Evolutionary conservation across 768 basidiomycete genomes (phyloP), one percentile per base, ranked within the genome.

Genomic region (Auricularia cornea): DNA sequence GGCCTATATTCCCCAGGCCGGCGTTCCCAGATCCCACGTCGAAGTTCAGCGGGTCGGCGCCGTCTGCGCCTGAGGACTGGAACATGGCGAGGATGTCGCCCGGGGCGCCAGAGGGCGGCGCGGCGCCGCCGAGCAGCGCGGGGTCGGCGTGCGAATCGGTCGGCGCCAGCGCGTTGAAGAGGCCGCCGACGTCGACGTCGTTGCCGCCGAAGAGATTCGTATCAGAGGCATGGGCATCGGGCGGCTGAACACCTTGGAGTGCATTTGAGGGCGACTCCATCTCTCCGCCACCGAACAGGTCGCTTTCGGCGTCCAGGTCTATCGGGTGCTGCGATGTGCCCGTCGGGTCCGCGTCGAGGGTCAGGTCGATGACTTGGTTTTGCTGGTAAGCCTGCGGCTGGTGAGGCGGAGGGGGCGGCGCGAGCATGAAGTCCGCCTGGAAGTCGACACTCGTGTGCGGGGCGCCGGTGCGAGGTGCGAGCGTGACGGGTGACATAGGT

Each of bases 401-500:
- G n/a, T 56, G 57, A n/a, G 41, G 41, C 59, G 41, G 32, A 28
- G 44, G 33, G 5, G 52, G 35, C 16, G 29, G 29, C 4, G 29
- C 48, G 11, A 44, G 30, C 23, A 65, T 31, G n/a, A 62, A 57
- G 32, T 48, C 64, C 3, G 54, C 38, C 14, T n/a, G 33, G 23
- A 28, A 56, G 28, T 40, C 63, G 28, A 65, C 84, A 32, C 60
- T 60, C 61, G 80, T 72, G 1, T 70, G 68, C 2, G 86, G 80
- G 3, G 87, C 83, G 56, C 88, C 88, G 4, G 91, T 90, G 69
- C 85, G 88, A 1, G 91, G 91, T 0, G 89, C 91, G 40, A 93
- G 81, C 3, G 87, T 89, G 33, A 92, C 90, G 6, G 91, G 91
- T 5, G 90, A 92, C 31, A 90, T 79, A 56, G 85, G 84, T 62